Percentiles rank a stretch among this genome's conserved stretches.
Evolutionary conservation across 139 green algal species (phyloP).

Genomic region (Micromonas pusilla): DNA sequence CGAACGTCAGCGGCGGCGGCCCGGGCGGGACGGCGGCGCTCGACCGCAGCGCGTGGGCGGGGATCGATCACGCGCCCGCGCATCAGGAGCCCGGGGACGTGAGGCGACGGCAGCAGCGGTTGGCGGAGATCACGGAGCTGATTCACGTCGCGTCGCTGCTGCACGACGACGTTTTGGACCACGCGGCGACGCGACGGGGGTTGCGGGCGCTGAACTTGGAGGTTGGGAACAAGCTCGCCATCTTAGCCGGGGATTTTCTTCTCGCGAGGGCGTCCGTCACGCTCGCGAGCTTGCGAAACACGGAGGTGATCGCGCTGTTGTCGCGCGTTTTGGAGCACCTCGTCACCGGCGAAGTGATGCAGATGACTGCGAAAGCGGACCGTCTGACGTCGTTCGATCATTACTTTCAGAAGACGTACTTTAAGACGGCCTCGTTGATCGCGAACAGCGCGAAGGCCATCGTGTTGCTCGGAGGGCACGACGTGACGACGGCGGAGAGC

Average conservation of each 20-base stretch:
- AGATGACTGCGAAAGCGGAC: constrained; percentile 76
- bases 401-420: constrained; percentile 89
- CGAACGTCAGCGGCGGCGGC: constrained; percentile 3
- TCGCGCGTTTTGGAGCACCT: constrained; percentile 87
- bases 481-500: constrained; percentile 40
- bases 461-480: constrained; percentile 64
- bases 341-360: constrained; percentile 93
- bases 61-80: constrained; percentile 13
- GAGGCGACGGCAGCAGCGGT: constrained; percentile 68
- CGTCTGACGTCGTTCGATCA: constrained; percentile 65
- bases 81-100: constrained; percentile 36
- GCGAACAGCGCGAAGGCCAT: constrained; percentile 73
- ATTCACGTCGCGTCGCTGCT: constrained; percentile 72
- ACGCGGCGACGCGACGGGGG: constrained; percentile 72
- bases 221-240: constrained; percentile 86
- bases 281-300: constrained; percentile 79
- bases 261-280: constrained; percentile 85
- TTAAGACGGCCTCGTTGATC: constrained; percentile 94
- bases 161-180: constrained; percentile 97
- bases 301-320: constrained; percentile 77
- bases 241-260: constrained; percentile 96
- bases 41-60: not conserved
- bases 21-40: not conserved
- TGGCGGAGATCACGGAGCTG: constrained; percentile 94
- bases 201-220: constrained; percentile 71